Conservation (phyloP, 176 grass and related monocot genomes). For the Dactylis glomerata region DNA sequence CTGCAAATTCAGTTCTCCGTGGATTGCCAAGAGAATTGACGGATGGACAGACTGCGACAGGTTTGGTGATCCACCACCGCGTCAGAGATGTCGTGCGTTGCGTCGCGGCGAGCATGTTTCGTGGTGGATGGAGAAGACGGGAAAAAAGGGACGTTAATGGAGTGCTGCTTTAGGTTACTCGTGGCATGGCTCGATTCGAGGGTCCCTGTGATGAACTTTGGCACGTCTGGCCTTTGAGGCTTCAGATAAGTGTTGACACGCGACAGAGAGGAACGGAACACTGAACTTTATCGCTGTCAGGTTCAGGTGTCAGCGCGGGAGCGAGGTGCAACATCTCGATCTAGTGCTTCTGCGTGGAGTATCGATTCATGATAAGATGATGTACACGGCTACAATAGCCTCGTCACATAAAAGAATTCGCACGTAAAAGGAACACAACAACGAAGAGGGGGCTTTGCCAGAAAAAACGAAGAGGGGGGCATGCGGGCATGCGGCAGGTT, state of each 20-base stretch:
- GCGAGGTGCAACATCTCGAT: neutral
- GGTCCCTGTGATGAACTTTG: neutral
- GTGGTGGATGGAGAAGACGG: neutral
- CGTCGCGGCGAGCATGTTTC: constrained; percentile 22
- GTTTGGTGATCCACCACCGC: constrained; percentile 16
- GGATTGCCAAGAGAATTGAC: neutral
- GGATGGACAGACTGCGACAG: neutral
- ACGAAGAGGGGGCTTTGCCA: too few species aligned
- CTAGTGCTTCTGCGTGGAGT: neutral
- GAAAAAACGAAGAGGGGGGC: too few species aligned
- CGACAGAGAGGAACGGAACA: neutral
- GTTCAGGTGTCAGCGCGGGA: neutral
- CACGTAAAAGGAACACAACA: too few species aligned
- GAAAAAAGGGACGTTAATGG: neutral
- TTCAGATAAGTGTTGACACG: neutral
- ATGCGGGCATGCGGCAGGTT: too few species aligned
- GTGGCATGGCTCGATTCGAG: constrained; percentile 1
- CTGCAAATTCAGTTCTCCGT: neutral
- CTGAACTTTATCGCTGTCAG: neutral
- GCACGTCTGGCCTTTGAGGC: neutral
- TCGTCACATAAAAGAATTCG: too few species aligned
- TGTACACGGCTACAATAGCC: too few species aligned
- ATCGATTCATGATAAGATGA: neutral
- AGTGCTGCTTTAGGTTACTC: neutral
- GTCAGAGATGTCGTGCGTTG: neutral